Percentiles rank a stretch among this genome's conserved stretches.
These are phyloP conservation scores for Postia placenta DNA, from an alignment of 768 basidiomycete genomes.

Conservation along the genomic window DNA sequence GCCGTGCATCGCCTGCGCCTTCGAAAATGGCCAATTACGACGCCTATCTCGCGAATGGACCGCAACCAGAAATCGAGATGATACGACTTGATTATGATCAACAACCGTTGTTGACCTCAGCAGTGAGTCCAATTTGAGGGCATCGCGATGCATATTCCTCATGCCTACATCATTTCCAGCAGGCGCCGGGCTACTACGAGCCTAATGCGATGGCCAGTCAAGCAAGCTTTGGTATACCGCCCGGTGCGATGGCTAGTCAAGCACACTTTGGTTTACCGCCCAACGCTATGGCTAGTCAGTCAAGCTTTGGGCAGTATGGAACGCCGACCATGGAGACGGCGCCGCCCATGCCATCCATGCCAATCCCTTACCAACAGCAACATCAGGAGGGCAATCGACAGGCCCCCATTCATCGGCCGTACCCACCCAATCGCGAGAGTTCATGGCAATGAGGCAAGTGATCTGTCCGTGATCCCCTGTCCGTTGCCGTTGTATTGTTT, in stretches of 20 bases:
- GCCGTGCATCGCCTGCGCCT: slow-evolving; percentile 34
- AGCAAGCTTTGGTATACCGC: no score
- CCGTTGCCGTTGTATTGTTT: not conserved
- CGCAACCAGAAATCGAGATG: slow-evolving; percentile 46
- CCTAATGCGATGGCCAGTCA: slow-evolving; percentile 12
- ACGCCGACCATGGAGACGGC: slow-evolving; percentile 28
- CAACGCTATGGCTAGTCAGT: slow-evolving; percentile 11
- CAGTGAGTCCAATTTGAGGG: not conserved
- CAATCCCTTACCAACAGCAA: slow-evolving; percentile 33
- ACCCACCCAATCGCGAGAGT: slow-evolving; percentile 13
- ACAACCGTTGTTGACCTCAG: slow-evolving; percentile 48
- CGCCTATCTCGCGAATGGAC: slow-evolving; percentile 49
- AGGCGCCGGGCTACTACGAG: slow-evolving; percentile 18
- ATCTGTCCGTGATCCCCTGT: not conserved
- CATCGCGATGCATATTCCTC: not conserved
- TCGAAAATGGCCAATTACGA: slow-evolving; percentile 40
- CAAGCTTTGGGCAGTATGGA: slow-evolving; percentile 7
- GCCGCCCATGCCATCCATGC: slow-evolving; percentile 35
- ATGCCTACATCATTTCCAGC: not conserved
- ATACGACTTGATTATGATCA: slow-evolving; percentile 48
- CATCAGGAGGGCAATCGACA: slow-evolving; percentile 39
- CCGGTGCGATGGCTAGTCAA: slow-evolving; percentile 11
- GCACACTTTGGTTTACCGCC: slow-evolving; percentile 10
- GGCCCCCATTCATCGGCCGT: slow-evolving; percentile 59
- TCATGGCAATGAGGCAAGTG: not conserved